Conservation (phyloP, 129 eudicot species). For the Pseudognaphalium luteoalbum region DNA sequence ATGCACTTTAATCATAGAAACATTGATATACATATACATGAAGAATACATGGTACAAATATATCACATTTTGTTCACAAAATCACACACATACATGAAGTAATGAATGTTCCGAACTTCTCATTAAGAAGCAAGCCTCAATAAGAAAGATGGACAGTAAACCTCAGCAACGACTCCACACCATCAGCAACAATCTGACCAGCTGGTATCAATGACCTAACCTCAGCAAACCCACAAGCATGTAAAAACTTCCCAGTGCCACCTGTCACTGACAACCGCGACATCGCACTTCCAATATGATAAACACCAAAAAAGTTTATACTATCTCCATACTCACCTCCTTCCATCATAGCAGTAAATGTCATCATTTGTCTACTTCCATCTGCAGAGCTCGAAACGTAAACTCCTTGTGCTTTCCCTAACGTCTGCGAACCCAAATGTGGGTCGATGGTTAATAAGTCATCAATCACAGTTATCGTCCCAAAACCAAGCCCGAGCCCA, state of each 20-base stretch:
- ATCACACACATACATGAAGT: constrained; percentile 11
- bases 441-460: constrained; percentile 73
- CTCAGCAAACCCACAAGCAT: constrained; percentile 96
- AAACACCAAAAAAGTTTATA: constrained; percentile 81
- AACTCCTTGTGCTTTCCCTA: constrained; percentile 92
- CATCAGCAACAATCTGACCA: constrained; percentile 79
- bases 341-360: constrained; percentile 87
- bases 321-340: constrained; percentile 94
- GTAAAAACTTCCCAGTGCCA: constrained; percentile 87
- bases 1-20: neutral
- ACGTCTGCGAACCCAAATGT: constrained; percentile 56
- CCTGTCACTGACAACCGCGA: constrained; percentile 80
- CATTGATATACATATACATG: neutral
- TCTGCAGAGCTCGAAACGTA: constrained; percentile 89
- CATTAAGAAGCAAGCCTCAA: constrained; percentile 19
- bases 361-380: constrained; percentile 90
- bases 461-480: constrained; percentile 93
- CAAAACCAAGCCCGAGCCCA: constrained; percentile 87
- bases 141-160: constrained; percentile 66
- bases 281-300: constrained; percentile 78
- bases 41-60: constrained; percentile 6
- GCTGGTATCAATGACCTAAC: constrained; percentile 76
- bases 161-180: constrained; percentile 85
- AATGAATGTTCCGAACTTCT: neutral
- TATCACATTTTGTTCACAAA: constrained; percentile 21